Percentiles rank a stretch among this genome's conserved stretches.
Evolutionary conservation across 148 eudicot genomes (phyloP).

Genomic region (Heliamphora exappendiculata): DNA sequence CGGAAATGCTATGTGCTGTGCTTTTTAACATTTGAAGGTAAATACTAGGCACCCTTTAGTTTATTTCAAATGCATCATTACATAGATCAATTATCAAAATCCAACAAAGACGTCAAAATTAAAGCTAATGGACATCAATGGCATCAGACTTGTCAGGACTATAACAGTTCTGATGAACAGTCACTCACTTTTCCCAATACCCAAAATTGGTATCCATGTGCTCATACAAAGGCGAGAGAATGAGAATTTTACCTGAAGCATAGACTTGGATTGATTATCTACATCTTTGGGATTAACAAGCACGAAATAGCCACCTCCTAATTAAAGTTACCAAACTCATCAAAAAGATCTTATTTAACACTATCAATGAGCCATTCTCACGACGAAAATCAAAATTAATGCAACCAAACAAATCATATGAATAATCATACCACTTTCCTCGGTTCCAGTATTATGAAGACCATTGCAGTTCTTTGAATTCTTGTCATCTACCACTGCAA

Average conservation of each 20-base stretch:
- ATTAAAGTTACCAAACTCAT: not conserved
- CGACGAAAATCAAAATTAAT: not conserved
- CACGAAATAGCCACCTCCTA: slow-evolving; percentile 42
- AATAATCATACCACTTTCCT: slow-evolving; percentile 21
- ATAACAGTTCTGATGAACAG: no score
- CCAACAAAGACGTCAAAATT: not conserved
- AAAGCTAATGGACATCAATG: no score
- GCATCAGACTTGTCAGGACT: no score
- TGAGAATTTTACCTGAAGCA: slow-evolving; percentile 47
- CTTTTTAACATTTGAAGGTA: not conserved
- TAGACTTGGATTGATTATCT: slow-evolving; percentile 41
- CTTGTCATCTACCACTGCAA: slow-evolving; percentile 31
- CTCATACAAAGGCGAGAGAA: not conserved
- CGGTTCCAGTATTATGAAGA: slow-evolving; percentile 6
- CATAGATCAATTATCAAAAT: not conserved
- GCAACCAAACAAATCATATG: not conserved
- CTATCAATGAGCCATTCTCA: not conserved
- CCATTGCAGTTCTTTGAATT: slow-evolving; percentile 11
- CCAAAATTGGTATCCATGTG: not conserved
- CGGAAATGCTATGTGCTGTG: not conserved
- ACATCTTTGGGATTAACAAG: slow-evolving; percentile 67
- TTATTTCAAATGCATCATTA: not conserved
- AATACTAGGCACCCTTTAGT: not conserved
- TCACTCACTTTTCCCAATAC: no score
- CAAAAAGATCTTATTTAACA: not conserved